Percentiles rank a stretch among this genome's conserved stretches.
Conservation (phyloP, 495 filamentous ascomycete species). For the Aspergillus affinis region DNA sequence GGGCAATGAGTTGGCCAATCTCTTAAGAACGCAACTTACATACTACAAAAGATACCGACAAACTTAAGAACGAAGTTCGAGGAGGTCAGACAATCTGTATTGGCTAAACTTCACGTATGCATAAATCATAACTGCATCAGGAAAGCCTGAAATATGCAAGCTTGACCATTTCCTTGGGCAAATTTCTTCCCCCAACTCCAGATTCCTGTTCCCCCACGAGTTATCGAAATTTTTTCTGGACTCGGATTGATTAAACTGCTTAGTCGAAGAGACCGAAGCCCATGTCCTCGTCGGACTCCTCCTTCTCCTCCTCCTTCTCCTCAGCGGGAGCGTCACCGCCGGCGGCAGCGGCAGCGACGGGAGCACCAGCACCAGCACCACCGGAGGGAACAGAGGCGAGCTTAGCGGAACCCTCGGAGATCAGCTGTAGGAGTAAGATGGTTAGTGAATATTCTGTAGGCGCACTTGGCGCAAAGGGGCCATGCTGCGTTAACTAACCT, state of each 20-base stretch:
- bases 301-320: slow-evolving; percentile 72
- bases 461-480: not conserved
- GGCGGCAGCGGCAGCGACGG: slow-evolving; percentile 62
- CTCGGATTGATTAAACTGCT: slow-evolving; percentile 25
- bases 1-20: not conserved
- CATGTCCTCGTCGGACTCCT: slow-evolving; percentile 99
- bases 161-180: slow-evolving; percentile 29
- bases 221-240: slow-evolving; percentile 30
- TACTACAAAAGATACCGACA: not conserved
- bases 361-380: slow-evolving; percentile 70
- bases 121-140: slow-evolving; percentile 46
- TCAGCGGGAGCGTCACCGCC: slow-evolving; percentile 67
- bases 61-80: slow-evolving; percentile 5
- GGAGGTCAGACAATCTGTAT: slow-evolving; percentile 44
- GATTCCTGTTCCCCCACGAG: slow-evolving; percentile 38
- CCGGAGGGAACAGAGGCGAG: slow-evolving; percentile 97
- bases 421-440: slow-evolving; percentile 62
- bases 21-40: not conserved
- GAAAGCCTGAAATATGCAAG: slow-evolving; percentile 39
- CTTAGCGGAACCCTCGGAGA: slow-evolving; percentile 85
- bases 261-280: slow-evolving; percentile 99
- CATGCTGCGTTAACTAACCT: slow-evolving; percentile 56
- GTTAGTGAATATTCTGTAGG: slow-evolving; percentile 21
- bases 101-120: slow-evolving; percentile 43
- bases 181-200: slow-evolving; percentile 35